Percentiles rank a stretch among this genome's conserved stretches.
These are phyloP conservation scores for Eutypa lata DNA, from an alignment of 2,329 filamentous ascomycete species.

Conservation along the genomic window DNA sequence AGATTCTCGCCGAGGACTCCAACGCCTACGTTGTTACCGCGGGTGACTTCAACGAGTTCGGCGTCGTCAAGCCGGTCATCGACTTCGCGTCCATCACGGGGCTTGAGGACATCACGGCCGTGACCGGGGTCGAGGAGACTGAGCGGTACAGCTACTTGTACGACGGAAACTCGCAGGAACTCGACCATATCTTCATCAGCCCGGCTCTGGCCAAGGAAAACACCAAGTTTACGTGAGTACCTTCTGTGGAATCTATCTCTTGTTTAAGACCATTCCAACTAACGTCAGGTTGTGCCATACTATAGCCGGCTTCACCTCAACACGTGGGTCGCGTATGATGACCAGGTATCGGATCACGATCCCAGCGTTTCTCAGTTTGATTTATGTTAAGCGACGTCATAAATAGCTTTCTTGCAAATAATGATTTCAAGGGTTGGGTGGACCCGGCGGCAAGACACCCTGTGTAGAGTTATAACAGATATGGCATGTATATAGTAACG, in stretches of 20 bases:
- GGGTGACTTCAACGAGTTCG: conserved; percentile 73
- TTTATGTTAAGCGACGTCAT: conserved; percentile 42
- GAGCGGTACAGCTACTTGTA: conserved; percentile 72
- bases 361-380: conserved; percentile 63
- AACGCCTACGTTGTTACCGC: conserved; percentile 58
- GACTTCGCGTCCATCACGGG: conserved; percentile 51
- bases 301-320: conserved; percentile 62
- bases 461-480: too few species aligned
- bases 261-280: too few species aligned
- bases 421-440: too few species aligned
- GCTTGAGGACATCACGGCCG: conserved; percentile 61
- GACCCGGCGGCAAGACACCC: too few species aligned
- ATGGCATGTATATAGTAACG: too few species aligned
- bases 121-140: conserved; percentile 42
- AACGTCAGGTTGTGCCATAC: too few species aligned
- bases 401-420: too few species aligned
- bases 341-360: conserved; percentile 65
- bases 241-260: too few species aligned
- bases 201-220: conserved; percentile 40
- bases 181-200: conserved; percentile 71
- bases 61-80: conserved; percentile 57
- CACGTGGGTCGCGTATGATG: conserved; percentile 58
- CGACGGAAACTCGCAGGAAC: conserved; percentile 65
- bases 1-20: conserved; percentile 55
- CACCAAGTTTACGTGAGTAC: conserved; percentile 48